A percentile compares a stretch with the other conserved stretches of the same genome.
Conservation (phyloP, 2,329 filamentous ascomycete species). For the Rhynchosporium agropyri region DNA sequence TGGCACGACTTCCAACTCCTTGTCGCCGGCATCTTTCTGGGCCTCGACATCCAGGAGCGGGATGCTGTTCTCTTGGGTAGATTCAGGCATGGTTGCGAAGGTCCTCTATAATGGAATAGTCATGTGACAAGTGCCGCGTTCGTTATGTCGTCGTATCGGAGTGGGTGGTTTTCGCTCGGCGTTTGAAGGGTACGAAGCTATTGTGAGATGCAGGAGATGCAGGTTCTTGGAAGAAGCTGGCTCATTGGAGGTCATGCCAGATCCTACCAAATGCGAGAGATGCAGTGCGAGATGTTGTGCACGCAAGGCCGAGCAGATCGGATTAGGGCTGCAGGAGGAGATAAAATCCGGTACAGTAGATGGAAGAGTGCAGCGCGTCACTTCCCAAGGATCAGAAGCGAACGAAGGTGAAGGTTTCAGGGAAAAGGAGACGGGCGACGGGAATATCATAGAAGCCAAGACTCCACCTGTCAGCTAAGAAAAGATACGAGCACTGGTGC, state of each 20-base stretch:
- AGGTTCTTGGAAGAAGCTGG: not conserved
- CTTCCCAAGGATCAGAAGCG: slow-evolving; percentile 1
- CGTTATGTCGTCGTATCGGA: not conserved
- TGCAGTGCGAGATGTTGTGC: slow-evolving; percentile 9
- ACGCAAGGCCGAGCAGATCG: not conserved
- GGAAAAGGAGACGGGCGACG: not conserved
- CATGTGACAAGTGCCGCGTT: slow-evolving; percentile 25
- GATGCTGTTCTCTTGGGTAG: slow-evolving; percentile 29
- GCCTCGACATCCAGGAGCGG: slow-evolving; percentile 32
- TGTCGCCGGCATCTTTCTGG: slow-evolving; percentile 22
- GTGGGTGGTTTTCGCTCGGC: not conserved
- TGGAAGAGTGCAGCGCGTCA: not conserved
- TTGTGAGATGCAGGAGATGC: slow-evolving; percentile 2
- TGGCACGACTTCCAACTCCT: slow-evolving; percentile 19
- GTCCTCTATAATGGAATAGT: not conserved
- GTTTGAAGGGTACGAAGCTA: slow-evolving; percentile 1
- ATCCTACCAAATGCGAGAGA: not conserved
- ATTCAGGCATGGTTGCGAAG: slow-evolving; percentile 24
- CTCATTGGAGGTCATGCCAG: slow-evolving; percentile 11
- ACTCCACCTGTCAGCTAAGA: slow-evolving; percentile 6
- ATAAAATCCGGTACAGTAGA: not conserved
- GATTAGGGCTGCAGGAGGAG: not conserved
- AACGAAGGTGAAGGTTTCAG: slow-evolving; percentile 5
- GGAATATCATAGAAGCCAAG: not conserved
- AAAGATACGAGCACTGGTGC: slow-evolving; percentile 4